Conservation (phyloP, 2,329 filamentous ascomycete genomes). For the Cladosporium sp. region DNA sequence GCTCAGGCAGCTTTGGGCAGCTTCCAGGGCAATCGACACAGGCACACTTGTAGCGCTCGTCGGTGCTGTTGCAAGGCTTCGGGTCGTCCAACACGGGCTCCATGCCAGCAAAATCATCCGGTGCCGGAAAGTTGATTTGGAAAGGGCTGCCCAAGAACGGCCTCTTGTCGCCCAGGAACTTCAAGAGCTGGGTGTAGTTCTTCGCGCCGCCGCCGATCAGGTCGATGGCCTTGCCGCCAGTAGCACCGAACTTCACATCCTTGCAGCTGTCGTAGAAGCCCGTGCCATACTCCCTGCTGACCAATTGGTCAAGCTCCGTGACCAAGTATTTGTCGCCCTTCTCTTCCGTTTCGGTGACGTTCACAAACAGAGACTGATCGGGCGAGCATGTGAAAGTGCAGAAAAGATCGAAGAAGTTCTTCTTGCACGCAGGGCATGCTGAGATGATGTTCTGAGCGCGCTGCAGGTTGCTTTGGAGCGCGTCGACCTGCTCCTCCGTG, state of each 20-base stretch:
- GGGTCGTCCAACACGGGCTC: conserved; percentile 61
- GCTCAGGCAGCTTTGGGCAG: conserved; percentile 72
- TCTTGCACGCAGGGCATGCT: conserved; percentile 91
- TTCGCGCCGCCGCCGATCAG: conserved; percentile 93
- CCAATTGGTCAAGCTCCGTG: conserved; percentile 82
- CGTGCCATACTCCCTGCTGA: conserved; percentile 74
- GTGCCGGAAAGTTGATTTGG: conserved; percentile 86
- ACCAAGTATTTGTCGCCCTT: conserved; percentile 62
- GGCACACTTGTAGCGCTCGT: conserved; percentile 79
- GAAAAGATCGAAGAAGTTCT: conserved; percentile 97
- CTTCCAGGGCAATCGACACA: conserved; percentile 87
- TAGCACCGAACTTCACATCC: conserved; percentile 95
- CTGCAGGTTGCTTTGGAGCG: conserved; percentile 75
- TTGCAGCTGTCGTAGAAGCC: conserved; percentile 97
- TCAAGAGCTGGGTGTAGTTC: conserved; percentile 78
- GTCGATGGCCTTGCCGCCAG: conserved; percentile 88
- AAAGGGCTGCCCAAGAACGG: conserved; percentile 81
- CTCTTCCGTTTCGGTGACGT: conserved; percentile 65
- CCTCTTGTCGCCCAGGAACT: conserved; percentile 90
- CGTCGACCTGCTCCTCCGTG: conserved; percentile 69
- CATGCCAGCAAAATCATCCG: conserved; percentile 62
- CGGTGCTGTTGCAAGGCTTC: conserved; percentile 84
- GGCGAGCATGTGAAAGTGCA: conserved; percentile 98
- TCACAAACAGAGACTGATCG: conserved; percentile 91
- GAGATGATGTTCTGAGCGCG: conserved; percentile 84